Evolutionary conservation across 495 filamentous ascomycete species (phyloP).

Genomic region (Clavariopsis aquatica): DNA sequence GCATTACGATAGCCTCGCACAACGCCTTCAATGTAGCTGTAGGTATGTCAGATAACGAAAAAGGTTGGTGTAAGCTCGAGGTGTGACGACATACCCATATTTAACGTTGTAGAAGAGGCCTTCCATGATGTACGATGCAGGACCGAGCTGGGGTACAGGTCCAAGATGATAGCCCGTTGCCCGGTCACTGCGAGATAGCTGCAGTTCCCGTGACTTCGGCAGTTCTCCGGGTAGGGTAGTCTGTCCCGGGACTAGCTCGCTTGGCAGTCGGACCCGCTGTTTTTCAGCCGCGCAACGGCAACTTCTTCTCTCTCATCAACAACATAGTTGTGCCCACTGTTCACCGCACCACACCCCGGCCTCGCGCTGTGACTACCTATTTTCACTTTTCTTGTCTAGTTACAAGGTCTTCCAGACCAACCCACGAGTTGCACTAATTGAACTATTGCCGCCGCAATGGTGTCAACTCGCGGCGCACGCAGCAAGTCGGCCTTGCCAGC

Average conservation of each 20-base stretch:
- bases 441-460: background rate
- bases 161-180: background rate
- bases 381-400: background rate
- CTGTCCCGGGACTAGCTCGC: background rate
- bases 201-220: background rate
- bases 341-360: background rate
- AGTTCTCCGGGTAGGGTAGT: background rate
- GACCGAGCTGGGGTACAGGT: background rate
- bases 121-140: constrained; percentile 64
- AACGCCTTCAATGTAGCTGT: constrained; percentile 92
- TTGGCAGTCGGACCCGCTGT: background rate
- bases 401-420: too few relatives aligned
- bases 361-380: background rate
- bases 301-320: background rate
- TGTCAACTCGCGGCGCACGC: background rate
- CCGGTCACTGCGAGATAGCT: background rate
- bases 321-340: background rate
- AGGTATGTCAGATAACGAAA: constrained; percentile 33
- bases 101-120: constrained; percentile 95
- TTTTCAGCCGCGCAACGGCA: background rate
- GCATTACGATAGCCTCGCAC: constrained; percentile 95
- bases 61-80: background rate
- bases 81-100: constrained; percentile 65
- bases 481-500: background rate
- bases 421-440: background rate